phyloP scores from a whole-genome alignment of 768 basidiomycete species.

The Panaeolus papilionaceus region DNA sequence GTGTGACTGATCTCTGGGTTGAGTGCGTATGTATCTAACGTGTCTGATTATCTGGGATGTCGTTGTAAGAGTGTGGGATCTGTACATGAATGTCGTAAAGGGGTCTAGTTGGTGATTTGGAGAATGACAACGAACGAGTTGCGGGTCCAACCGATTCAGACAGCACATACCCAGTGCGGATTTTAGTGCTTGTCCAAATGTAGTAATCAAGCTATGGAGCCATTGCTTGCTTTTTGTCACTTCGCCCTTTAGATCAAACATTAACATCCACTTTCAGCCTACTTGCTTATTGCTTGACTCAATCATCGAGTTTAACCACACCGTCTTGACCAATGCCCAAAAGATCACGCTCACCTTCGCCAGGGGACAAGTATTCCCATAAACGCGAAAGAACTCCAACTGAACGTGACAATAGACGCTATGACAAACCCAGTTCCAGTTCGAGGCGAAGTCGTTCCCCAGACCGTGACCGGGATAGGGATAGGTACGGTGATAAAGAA shows the following conservation, averaged over 20 bases:
- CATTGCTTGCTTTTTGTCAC: neutral
- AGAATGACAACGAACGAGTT: neutral
- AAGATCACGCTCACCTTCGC: slow-evolving; percentile 59
- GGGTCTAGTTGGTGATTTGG: neutral
- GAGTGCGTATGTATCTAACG: slow-evolving; percentile 53
- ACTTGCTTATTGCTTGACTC: neutral
- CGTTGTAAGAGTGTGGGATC: slow-evolving; percentile 16
- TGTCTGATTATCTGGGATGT: slow-evolving; percentile 26
- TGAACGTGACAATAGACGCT: slow-evolving; percentile 37
- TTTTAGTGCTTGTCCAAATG: neutral
- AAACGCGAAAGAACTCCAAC: slow-evolving; percentile 35
- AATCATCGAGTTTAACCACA: neutral
- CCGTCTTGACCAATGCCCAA: slow-evolving; percentile 44
- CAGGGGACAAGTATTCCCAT: slow-evolving; percentile 45
- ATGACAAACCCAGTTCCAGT: slow-evolving; percentile 39
- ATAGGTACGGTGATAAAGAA: slow-evolving; percentile 25
- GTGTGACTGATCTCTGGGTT: slow-evolving; percentile 50
- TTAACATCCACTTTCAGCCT: slow-evolving; percentile 1
- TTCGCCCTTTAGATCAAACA: slow-evolving; percentile 3
- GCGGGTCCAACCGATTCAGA: slow-evolving; percentile 8
- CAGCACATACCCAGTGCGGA: slow-evolving; percentile 7
- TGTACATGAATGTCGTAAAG: slow-evolving; percentile 10
- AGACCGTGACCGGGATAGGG: slow-evolving; percentile 11
- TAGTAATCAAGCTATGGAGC: neutral
- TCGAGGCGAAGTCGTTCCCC: slow-evolving; percentile 33